Evolutionary conservation across 441 rosid species (phyloP), one percentile per base, ranked within the genome.

Genomic region (Daphne laureola): DNA sequence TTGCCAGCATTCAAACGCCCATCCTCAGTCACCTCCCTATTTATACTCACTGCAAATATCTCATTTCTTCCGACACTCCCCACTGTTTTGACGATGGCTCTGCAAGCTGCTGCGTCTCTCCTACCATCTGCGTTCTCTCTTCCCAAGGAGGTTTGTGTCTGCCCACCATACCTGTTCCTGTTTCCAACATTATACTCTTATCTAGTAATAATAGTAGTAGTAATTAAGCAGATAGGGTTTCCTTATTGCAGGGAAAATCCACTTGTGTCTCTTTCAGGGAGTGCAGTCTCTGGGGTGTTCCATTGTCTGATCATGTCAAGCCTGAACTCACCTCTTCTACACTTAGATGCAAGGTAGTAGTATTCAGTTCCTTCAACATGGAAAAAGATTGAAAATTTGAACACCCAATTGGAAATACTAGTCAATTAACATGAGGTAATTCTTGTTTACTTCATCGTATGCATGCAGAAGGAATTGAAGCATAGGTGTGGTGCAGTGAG

Each of bases 251-350:
- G 96, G 92, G 76, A 1, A 86, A 77, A 45, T 54, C 65, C 8
- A 46, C 76, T 18, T 81, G 84, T 53, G 75, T 79, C 65, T 78
- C 84, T 53, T 76, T 78, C 65, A 92, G 85, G 80, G 90, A 89
- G 43, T 89, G 97, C 2, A 73, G 73, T 62, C 69, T 92, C 3
- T 87, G 86, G 59, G 97, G 97, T 46, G 84, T 70, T 60, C 84
- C 98, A 56, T 26, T 88, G n/a, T 55, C 83, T 13, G 92, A 83
- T 50, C 73, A 76, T 49, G 58, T 65, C 60, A 86, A 78, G 72
- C 47, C 81, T 62, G 89, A 84, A 31, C 71, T 75, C 67, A 68
- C 63, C 55, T 73, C 76, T 63, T 81, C 86, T 67, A 72, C 84
- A 11, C 58, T 81, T 64, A 80, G 78, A 59, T 71, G 64, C 79